Percentiles rank a stretch among this genome's conserved stretches.
These are phyloP conservation scores for Micractinium conductrix DNA, from an alignment of 139 green algal species.

Conservation along the genomic window DNA sequence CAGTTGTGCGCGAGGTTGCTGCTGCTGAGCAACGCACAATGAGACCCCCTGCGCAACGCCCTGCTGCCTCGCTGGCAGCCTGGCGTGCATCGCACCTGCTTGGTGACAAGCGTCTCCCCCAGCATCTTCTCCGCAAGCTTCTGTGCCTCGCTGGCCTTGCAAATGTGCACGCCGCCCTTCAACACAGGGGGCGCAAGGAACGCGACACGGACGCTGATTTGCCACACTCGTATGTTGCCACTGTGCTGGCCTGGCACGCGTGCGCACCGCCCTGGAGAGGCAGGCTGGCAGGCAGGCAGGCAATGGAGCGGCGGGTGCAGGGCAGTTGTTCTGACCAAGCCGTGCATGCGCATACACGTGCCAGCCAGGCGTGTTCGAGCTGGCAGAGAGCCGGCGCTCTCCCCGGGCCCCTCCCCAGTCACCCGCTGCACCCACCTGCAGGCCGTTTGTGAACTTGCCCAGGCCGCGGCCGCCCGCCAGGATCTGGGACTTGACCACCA, in stretches of 20 bases:
- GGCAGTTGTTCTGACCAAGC: too few species aligned
- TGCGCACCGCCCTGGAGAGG: too few species aligned
- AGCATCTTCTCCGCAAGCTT: conserved; percentile 88
- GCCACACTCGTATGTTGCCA: too few species aligned
- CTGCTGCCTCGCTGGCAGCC: neutral
- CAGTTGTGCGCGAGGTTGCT: neutral
- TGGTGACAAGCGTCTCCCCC: conserved; percentile 91
- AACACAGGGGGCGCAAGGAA: too few species aligned
- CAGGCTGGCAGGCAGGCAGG: too few species aligned
- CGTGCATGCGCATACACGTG: too few species aligned
- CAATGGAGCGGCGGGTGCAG: too few species aligned
- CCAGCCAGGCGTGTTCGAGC: too few species aligned
- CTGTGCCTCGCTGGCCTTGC: conserved; percentile 65
- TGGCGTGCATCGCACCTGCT: conserved; percentile 78
- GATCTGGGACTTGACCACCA: conserved; percentile 98
- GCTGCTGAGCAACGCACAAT: neutral
- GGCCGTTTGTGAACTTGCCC: conserved; percentile 94
- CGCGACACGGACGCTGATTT: too few species aligned
- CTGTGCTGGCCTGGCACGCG: too few species aligned
- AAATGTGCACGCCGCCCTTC: conserved; percentile 98
- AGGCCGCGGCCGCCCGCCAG: conserved; percentile 94
- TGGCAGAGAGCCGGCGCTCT: too few species aligned
- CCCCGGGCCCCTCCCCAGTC: too few species aligned
- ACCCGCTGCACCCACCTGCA: conserved; percentile 50
- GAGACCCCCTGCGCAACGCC: neutral